phyloP scores from a whole-genome alignment of 1,139 yeast genomes.

The Debaryomycetaceae sp. region DNA sequence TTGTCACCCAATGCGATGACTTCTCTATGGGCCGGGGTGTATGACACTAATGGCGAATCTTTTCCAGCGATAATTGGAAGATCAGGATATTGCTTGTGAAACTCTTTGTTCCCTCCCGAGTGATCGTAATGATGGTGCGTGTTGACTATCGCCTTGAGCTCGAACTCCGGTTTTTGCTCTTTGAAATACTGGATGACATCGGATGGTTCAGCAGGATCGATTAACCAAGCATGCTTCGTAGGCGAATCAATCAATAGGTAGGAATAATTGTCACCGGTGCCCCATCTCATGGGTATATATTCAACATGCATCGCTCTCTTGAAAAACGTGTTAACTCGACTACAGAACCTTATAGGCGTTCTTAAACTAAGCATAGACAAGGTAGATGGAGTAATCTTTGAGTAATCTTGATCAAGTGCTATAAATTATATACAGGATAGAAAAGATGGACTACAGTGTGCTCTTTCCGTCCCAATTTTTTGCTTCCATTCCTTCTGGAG shows the following conservation, averaged over 20 bases:
- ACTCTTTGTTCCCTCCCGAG: slow-evolving; percentile 74
- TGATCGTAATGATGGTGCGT: slow-evolving; percentile 97
- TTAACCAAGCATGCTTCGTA: slow-evolving; percentile 70
- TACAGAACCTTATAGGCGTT: neutral
- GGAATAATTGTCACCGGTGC: slow-evolving; percentile 85
- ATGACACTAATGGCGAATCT: slow-evolving; percentile 66
- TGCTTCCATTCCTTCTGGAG: slow-evolving; percentile 71
- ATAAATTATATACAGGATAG: slow-evolving; percentile 4
- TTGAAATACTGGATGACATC: slow-evolving; percentile 40
- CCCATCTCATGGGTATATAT: slow-evolving; percentile 93
- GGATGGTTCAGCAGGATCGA: slow-evolving; percentile 87
- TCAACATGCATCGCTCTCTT: slow-evolving; percentile 70
- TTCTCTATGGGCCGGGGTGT: slow-evolving; percentile 65
- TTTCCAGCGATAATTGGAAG: slow-evolving; percentile 83
- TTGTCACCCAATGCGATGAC: slow-evolving; percentile 59
- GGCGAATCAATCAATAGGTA: slow-evolving; percentile 71
- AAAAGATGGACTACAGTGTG: neutral
- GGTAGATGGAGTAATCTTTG: too few relatives aligned
- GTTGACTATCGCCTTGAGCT: slow-evolving; percentile 74
- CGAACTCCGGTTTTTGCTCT: slow-evolving; percentile 24
- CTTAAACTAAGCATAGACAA: neutral
- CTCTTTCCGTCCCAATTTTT: slow-evolving; percentile 33
- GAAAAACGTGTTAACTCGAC: neutral
- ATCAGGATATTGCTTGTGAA: slow-evolving; percentile 41
- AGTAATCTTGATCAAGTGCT: too few relatives aligned